Evolutionary conservation across 192 early-diverging fungal species (phyloP), one percentile per base, ranked within the genome.

Genomic region (Kappamyces sp.): DNA sequence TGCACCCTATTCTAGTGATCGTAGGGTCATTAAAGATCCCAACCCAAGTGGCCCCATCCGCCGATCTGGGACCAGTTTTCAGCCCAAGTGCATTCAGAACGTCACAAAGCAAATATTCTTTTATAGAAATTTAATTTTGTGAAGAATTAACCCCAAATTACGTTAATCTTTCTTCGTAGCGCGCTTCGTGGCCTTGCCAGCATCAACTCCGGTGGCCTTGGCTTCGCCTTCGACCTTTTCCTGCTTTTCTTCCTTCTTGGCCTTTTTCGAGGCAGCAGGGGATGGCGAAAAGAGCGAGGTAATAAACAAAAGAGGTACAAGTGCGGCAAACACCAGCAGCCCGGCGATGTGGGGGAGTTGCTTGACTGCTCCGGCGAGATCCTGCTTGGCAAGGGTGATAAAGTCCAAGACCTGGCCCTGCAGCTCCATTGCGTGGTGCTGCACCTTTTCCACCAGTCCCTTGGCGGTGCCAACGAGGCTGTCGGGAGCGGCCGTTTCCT

Each of bases 361-460:
- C 66, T 77, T 68, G 53, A 72, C 46, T 7, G 75, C 65, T 14
- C 49, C 64, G 9, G 66, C 48, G 32, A 72, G 75, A 59, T 66
- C 57, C 36, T 51, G 34, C 33, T 50, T 45, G 34, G 65, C 66
- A 34, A 50, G 54, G 15, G 52, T 51, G 36, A 63, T 14, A 52
- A 77, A 77, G 0, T 47, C 35, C 45, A 57, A 15, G 45, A 54
- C 37, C 61, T 62, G 36, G 15, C 5, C 42, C 29, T 63, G 50
- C 55, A 64, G 22, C 38, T 65, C 38, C 42, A 8, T n/a, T 43
- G 42, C 42, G 8, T 43, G 7, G 42, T 43, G n/a, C 22, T 55
- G 30, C 39, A 11, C 6, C 54, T 55, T 55, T 33, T 39, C 30
- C 15, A 33, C n/a, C 5, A 43, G 14, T 5, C 5, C n/a, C 42